Evolutionary conservation across 2,329 filamentous ascomycete genomes (phyloP).

Genomic region (Pseudogymnoascus sp.): DNA sequence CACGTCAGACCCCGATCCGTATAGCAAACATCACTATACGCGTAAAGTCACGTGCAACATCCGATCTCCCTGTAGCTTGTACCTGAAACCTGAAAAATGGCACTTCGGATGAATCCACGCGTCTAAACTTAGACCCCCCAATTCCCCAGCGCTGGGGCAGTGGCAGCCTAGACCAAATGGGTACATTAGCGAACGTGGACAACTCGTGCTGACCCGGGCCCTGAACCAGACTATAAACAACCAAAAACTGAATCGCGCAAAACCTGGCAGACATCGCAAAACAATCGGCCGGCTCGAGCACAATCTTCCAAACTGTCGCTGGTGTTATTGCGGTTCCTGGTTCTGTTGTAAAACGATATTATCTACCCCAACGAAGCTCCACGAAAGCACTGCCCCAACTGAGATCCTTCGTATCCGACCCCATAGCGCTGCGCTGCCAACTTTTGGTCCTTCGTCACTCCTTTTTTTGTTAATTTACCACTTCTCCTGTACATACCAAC

Average conservation of each 20-base stretch:
- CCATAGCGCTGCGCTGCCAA: neutral
- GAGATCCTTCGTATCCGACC: neutral
- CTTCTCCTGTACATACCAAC: slow-evolving; percentile 3
- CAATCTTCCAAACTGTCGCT: slow-evolving; percentile 1
- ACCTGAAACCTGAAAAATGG: neutral
- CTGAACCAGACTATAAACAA: slow-evolving; percentile 9
- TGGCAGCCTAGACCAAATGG: slow-evolving; percentile 2
- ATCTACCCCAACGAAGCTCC: neutral
- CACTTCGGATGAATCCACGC: neutral
- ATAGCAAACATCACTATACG: neutral
- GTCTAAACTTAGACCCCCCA: neutral
- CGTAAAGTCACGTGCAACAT: neutral
- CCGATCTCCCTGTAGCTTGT: neutral
- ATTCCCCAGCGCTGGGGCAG: neutral
- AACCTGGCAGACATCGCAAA: neutral
- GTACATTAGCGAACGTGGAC: slow-evolving; percentile 5
- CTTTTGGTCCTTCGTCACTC: neutral
- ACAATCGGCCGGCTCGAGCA: slow-evolving; percentile 5
- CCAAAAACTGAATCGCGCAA: slow-evolving; percentile 5
- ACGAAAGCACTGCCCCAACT: neutral
- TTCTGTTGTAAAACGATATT: slow-evolving; percentile 6
- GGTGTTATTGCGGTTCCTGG: neutral
- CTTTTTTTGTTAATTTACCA: neutral
- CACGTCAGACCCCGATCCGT: neutral
- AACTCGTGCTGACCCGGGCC: slow-evolving; percentile 4